Conservation (phyloP, 73 alveolate genomes). For the Urostyla sp. region DNA sequence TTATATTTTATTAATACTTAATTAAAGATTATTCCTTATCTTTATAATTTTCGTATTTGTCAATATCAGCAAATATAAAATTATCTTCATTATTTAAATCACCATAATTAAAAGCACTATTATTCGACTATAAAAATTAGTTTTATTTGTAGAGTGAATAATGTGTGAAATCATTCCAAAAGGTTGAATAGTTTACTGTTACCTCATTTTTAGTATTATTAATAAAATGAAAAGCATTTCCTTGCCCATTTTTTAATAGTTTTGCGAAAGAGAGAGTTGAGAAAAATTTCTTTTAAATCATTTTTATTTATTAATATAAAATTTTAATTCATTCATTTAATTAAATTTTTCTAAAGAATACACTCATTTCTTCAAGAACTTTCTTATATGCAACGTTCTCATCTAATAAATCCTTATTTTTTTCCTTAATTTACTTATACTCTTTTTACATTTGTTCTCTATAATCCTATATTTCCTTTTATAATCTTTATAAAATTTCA, state of each 20-base stretch:
- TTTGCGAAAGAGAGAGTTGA: too few species aligned
- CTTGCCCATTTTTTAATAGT: slow-evolving; percentile 28
- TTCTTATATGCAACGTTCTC: slow-evolving; percentile 26
- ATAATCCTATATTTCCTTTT: slow-evolving; percentile 1
- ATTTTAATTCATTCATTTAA: too few species aligned
- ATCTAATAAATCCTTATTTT: slow-evolving; percentile 2
- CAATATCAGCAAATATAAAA: slow-evolving; percentile 13
- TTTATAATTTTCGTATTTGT: slow-evolving; percentile 1
- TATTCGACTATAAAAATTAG: neutral
- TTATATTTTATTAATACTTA: too few species aligned
- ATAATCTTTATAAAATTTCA: neutral
- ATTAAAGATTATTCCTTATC: neutral
- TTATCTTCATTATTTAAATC: slow-evolving; percentile 28
- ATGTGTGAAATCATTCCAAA: slow-evolving; percentile 51
- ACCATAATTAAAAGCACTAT: slow-evolving; percentile 4
- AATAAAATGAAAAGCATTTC: neutral
- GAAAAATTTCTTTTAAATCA: too few species aligned
- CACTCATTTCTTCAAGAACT: slow-evolving; percentile 32
- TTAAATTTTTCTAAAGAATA: slow-evolving; percentile 41
- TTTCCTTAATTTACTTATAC: slow-evolving; percentile 26
- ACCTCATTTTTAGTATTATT: neutral
- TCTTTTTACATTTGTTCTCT: slow-evolving; percentile 5
- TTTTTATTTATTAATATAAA: too few species aligned
- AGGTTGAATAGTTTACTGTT: slow-evolving; percentile 17
- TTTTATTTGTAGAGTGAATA: neutral